Conservation (phyloP, 192 early-diverging fungal genomes). For the Podila epicladia region DNA sequence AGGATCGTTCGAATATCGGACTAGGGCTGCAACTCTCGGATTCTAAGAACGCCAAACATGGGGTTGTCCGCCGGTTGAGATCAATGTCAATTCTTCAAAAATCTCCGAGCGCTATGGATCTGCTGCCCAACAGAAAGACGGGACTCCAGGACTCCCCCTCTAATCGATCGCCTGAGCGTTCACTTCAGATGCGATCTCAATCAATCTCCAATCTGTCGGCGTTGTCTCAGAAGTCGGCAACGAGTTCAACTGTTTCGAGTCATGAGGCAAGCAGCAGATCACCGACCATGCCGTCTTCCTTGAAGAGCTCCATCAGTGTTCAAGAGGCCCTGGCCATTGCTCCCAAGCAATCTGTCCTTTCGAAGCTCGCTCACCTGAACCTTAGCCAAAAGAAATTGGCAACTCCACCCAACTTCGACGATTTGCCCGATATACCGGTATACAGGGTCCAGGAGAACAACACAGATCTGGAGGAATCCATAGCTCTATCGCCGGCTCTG, state of each 20-base stretch:
- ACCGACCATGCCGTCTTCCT: background rate
- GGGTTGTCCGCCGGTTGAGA: constrained; percentile 23
- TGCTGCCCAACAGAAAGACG: background rate
- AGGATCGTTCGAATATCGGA: constrained; percentile 3
- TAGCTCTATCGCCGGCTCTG: background rate
- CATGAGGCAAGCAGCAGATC: constrained; percentile 4
- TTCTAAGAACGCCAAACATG: constrained; percentile 6
- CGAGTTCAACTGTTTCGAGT: background rate
- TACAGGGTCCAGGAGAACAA: background rate
- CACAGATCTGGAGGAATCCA: background rate
- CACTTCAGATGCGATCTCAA: constrained; percentile 22
- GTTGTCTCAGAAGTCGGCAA: constrained; percentile 13
- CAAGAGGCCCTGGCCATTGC: constrained; percentile 5
- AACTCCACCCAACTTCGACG: constrained; percentile 7
- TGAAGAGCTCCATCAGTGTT: constrained; percentile 17
- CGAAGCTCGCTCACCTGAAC: constrained; percentile 12
- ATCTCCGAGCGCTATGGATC: constrained; percentile 12
- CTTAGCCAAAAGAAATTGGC: constrained; percentile 20
- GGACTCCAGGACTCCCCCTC: background rate
- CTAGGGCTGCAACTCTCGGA: constrained; percentile 3
- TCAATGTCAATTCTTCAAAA: constrained; percentile 32
- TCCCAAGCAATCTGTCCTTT: constrained; percentile 9
- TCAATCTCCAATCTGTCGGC: constrained; percentile 22
- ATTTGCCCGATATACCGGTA: constrained; percentile 10
- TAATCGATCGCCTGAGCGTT: background rate